Evolutionary conservation across 805 yeast species (phyloP), one percentile per base, ranked within the genome.

Genomic region (Pichia insulana): DNA sequence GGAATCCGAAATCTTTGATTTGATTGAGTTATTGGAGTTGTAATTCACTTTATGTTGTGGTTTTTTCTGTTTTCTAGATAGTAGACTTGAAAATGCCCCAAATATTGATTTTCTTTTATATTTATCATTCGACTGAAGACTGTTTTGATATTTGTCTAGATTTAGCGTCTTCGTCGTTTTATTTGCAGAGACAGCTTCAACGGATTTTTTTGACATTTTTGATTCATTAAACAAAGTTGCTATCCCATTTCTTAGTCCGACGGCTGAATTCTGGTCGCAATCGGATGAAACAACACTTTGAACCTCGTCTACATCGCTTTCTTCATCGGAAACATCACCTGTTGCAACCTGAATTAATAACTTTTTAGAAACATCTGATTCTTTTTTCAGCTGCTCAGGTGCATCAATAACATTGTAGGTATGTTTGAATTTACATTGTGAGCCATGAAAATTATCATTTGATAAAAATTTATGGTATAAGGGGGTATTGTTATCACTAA

Each of bases 71-170:
- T 39, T 42, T 12, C 34, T 42, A 5, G 32, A 20, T n/a, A 43
- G 30, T 7, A 43, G 27, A 30, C 25, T 43, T 3, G 46, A 31
- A 6, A 43, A 30, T 9, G 46, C 35, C 11, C 38, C 43, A 45
- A 61, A 56, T 10, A 63, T 44, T 2, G 65, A 58, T 37, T 52
- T 48, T 34, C 48, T 49, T 25, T 45, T 30, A 13, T 42, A n/a
- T 7, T 20, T n/a, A 17, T 35, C n/a, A 15, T 27, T 9, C 10
- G 16, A 22, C 8, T 22, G 18, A 2, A 39, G 10, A 27, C 39
- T 39, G 18, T 44, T 34, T 30, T 44, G 42, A 22, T 44, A 44
- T 26, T 44, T 40, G 4, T 33, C 39, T 30, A 41, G 7, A 20
- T 40, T 17, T 1, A 34, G 16, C 7, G 9, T 20, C 10, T 17